These are phyloP conservation scores for Talaromyces sp. DNA, from an alignment of 2,329 filamentous ascomycete genomes.

Conservation along the genomic window DNA sequence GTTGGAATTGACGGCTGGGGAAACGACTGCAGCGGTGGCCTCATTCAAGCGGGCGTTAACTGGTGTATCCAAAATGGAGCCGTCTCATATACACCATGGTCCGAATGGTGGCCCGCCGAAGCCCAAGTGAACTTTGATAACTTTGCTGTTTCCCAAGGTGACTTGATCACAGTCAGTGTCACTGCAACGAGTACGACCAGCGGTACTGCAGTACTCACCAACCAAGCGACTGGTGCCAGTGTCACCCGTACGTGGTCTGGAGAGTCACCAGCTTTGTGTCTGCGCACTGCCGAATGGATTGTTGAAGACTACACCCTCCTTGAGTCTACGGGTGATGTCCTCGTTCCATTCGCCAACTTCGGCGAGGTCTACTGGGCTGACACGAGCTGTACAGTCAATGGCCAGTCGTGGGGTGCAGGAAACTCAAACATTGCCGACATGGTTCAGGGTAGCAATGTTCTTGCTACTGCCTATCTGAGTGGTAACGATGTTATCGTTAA, in stretches of 20 bases:
- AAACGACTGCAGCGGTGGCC: constrained; percentile 8
- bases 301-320: constrained; percentile 7
- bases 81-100: constrained; percentile 5
- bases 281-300: constrained; percentile 8
- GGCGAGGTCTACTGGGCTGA: constrained; percentile 5
- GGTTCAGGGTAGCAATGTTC: constrained; percentile 5
- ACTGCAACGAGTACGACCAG: constrained; percentile 7
- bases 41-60: constrained; percentile 7
- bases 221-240: neutral
- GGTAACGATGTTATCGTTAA: constrained; percentile 11
- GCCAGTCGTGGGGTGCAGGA: constrained; percentile 3
- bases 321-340: neutral
- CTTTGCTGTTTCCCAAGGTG: constrained; percentile 7
- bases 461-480: constrained; percentile 6
- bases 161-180: constrained; percentile 5
- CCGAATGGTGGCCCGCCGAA: constrained; percentile 8
- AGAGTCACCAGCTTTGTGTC: constrained; percentile 5
- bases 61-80: constrained; percentile 8
- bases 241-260: constrained; percentile 4
- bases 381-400: neutral
- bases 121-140: constrained; percentile 3
- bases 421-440: constrained; percentile 8
- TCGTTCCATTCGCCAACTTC: constrained; percentile 7
- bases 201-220: constrained; percentile 5
- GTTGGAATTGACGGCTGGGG: constrained; percentile 7